Conservation (phyloP, 768 basidiomycete genomes). For the Cubamyces sp. region DNA sequence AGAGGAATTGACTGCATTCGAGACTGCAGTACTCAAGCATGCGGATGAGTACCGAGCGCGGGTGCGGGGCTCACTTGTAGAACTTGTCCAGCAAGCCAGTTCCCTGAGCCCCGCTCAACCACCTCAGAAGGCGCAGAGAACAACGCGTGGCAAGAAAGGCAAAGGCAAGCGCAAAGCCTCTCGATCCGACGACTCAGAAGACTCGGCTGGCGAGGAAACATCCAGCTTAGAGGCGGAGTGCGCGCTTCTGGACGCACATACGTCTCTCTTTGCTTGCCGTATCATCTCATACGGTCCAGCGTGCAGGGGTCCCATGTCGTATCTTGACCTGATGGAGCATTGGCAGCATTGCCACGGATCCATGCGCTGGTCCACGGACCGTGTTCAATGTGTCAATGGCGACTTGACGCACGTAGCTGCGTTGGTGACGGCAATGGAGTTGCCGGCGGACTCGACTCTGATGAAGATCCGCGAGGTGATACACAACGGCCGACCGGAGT, state of each 20-base stretch:
- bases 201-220: no score
- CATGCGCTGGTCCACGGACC: background rate
- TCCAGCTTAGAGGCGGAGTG: background rate
- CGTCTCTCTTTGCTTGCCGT: background rate
- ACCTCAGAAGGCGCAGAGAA: no score
- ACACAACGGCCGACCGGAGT: no score
- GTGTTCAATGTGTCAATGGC: no score
- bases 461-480: no score
- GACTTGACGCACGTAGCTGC: no score
- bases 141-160: background rate
- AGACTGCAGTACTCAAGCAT: background rate
- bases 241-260: background rate
- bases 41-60: background rate
- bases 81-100: background rate
- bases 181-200: no score
- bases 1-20: background rate
- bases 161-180: conserved; percentile 1
- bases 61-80: background rate
- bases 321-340: background rate
- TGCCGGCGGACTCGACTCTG: no score
- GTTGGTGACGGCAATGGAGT: no score
- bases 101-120: no score
- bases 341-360: background rate
- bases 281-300: background rate
- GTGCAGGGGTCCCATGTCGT: background rate